Evolutionary conservation across 2,329 filamentous ascomycete genomes (phyloP), one percentile per base, ranked within the genome.

Genomic region (Verticillium isaacii): DNA sequence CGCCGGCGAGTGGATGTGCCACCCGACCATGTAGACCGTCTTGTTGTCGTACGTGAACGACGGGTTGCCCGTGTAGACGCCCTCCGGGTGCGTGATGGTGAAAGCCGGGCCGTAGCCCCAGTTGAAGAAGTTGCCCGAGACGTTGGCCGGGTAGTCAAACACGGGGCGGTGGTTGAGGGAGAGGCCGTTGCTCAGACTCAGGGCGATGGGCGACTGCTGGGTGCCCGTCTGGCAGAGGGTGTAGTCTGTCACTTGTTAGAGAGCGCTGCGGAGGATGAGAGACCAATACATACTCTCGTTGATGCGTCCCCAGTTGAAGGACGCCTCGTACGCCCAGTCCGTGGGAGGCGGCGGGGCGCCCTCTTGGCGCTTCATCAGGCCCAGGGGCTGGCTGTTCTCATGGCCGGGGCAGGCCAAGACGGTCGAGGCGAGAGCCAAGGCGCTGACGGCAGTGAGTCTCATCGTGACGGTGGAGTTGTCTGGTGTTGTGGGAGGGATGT

Each of bases 1-100:
- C 5, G 79, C 79, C 0, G 81, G 81, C 0, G 79, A 68, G 66
- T 84, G 81, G 57, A 82, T 78, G 70, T 83, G 81, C 79, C 80
- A 83, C 56, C 79, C 78, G 50, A 71, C 74, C 9, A 83, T 72
- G 67, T 80, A 83, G 25, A 79, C 72, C 1, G 77, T 82, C 63
- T 75, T 70, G 67, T 80, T 76, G 59, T 81, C 78, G 68, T 77
- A 82, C 1, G 70, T 74, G 62, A 82, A 70, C 55, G 72, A 72
- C 2, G 80, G 78, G 32, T 77, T 71, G 1, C 64, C 67, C 5
- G 73, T 76, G 64, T 75, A 77, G 34, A 74, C 67, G 29, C 66
- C 72, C 36, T 73, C 72, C 19, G 71, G 62, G 62, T 76, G 71
- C 14, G 71, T 64, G 50, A 80, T 64, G 5, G 73, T 77, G 64